Conservation (phyloP, 2,329 filamentous ascomycete species). For the Didymellaceae sp. region DNA sequence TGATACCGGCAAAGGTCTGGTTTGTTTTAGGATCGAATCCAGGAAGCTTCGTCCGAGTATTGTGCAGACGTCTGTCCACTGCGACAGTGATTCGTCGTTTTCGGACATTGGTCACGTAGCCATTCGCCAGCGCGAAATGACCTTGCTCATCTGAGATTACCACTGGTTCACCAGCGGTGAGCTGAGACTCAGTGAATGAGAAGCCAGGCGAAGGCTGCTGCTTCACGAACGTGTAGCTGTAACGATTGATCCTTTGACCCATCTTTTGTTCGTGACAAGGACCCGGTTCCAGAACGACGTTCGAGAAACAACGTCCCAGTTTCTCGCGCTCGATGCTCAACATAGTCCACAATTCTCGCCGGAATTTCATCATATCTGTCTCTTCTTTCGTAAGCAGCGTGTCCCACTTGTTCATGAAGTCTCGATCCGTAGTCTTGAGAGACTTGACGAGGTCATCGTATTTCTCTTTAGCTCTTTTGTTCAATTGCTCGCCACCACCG, state of each 20-base stretch:
- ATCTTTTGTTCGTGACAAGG: conserved; percentile 73
- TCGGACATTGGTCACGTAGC: conserved; percentile 81
- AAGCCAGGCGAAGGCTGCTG: conserved; percentile 66
- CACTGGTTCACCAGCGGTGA: conserved; percentile 85
- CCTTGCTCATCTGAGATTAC: conserved; percentile 96
- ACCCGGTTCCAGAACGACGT: conserved; percentile 81
- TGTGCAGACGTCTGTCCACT: conserved; percentile 88
- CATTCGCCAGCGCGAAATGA: conserved; percentile 92
- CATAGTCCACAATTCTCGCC: conserved; percentile 96
- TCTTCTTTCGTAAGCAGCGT: conserved; percentile 92
- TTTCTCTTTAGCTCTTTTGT: conserved; percentile 77
- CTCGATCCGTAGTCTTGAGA: conserved; percentile 74
- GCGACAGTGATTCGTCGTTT: conserved; percentile 82
- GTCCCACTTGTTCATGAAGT: conserved; percentile 96
- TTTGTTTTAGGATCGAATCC: conserved; percentile 80
- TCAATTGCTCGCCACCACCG: conserved; percentile 80
- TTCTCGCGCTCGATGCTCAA: conserved; percentile 86
- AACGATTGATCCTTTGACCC: conserved; percentile 87
- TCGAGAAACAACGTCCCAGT: conserved; percentile 86
- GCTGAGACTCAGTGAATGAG: conserved; percentile 90
- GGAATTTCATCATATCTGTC: conserved; percentile 83
- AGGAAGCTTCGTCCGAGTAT: conserved; percentile 75
- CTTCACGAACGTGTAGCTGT: conserved; percentile 84
- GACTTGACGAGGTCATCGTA: conserved; percentile 83
- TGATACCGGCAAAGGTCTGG: conserved; percentile 88